Conservation (phyloP, 352 stramenopile genomes). For the Phytophthora tentaculata region DNA sequence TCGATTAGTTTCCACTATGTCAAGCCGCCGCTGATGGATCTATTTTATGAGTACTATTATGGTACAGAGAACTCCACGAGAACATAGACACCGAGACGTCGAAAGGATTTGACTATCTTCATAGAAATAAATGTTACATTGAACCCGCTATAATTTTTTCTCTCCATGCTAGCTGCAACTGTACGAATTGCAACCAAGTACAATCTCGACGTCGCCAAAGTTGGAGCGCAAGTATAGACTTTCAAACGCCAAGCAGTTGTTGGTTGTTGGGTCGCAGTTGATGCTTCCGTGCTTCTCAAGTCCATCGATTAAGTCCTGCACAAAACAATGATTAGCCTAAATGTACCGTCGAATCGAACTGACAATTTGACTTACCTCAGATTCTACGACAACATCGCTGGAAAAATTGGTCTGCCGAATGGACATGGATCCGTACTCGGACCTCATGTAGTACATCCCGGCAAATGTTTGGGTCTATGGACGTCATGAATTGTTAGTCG, state of each 20-base stretch:
- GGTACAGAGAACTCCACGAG: constrained; percentile 13
- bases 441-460: constrained; percentile 73
- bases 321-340: too few relatives aligned
- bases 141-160: not conserved
- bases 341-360: not conserved
- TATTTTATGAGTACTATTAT: constrained; percentile 89
- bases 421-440: constrained; percentile 59
- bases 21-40: constrained; percentile 84
- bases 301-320: constrained; percentile 25
- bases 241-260: constrained; percentile 69
- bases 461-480: constrained; percentile 57
- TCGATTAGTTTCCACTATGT: constrained; percentile 89
- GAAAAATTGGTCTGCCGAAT: constrained; percentile 69
- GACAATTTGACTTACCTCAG: constrained; percentile 27
- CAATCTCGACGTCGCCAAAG: constrained; percentile 69
- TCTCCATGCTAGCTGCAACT: constrained; percentile 48
- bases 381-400: constrained; percentile 46
- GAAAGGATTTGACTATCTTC: not conserved
- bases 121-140: not conserved
- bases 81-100: not conserved
- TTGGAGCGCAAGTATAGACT: constrained; percentile 68
- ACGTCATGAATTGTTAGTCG: not conserved
- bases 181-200: constrained; percentile 72
- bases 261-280: constrained; percentile 60
- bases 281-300: constrained; percentile 66